Evolutionary conservation across 257 asterid genomes (phyloP), one percentile per base, ranked within the genome.

Genomic region (Cinchona pubescens): DNA sequence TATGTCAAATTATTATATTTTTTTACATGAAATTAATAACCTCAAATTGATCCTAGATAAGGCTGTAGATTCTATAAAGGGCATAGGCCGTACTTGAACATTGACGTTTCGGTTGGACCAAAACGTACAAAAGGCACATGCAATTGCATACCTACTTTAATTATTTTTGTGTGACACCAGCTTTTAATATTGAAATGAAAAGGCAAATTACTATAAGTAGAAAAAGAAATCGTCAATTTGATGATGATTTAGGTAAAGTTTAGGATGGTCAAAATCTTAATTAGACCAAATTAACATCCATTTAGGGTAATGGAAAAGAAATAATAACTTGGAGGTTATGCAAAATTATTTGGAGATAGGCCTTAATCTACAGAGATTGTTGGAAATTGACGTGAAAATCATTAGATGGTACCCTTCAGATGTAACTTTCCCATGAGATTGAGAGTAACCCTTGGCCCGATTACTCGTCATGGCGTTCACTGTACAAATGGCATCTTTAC

Each of bases 301-400:
- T 35, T 69, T 59, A 72, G 40, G 42, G 75, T 34, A 37, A 30
- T 40, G 29, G 12, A 8, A 19, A 61, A 0, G 3, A 4, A 56
- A 27, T 45, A 42, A 68, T 67, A 59, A 81, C 48, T 73, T 77
- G 37, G 34, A 53, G 40, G 66, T 3, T 43, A 23, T 78, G 76
- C 85, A 78, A 78, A 78, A 75, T 58, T 63, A 53, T 79, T 75
- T 72, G 83, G 83, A 71, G 85, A 72, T 15, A 56, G 60, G 85
- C 71, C 40, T 72, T 56, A 43, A 81, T 76, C 75, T 71, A n/a
- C 40, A 55, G 35, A 0, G 74, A 66, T 38, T 21, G 40, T 69
- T 19, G 49, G n/a, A 74, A 67, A 78, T n/a, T n/a, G n/a, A 75
- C 72, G 61, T n/a, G 65, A 70, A 37, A 3, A 69, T 70, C 75